Percentiles rank a stretch among this genome's conserved stretches.
Evolutionary conservation across 345 rosid genomes (phyloP).

Genomic region (Camelina laxa): DNA sequence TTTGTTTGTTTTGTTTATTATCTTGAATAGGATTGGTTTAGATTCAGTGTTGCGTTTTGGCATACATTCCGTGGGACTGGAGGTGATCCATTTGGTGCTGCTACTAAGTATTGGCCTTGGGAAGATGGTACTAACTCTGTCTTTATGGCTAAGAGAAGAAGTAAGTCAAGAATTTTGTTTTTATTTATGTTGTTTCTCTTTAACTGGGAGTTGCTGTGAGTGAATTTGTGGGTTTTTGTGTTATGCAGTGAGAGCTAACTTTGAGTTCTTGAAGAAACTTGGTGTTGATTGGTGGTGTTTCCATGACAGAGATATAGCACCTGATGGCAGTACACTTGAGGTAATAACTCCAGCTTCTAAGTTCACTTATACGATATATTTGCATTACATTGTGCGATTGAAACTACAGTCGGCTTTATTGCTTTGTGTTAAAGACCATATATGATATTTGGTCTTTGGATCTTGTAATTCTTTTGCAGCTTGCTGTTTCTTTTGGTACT

Average conservation of each 20-base stretch:
- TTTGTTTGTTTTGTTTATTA: background rate
- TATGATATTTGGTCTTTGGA: background rate
- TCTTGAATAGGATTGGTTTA: slow-evolving; percentile 77
- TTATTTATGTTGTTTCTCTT: slow-evolving; percentile 1
- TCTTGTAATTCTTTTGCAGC: background rate
- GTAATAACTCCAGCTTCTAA: slow-evolving; percentile 41
- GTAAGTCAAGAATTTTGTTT: slow-evolving; percentile 50
- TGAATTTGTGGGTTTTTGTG: slow-evolving; percentile 11
- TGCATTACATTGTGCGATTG: background rate
- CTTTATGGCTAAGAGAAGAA: slow-evolving; percentile 96
- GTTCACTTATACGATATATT: background rate
- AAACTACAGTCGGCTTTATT: background rate
- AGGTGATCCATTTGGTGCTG: slow-evolving; percentile 86
- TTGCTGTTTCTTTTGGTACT: slow-evolving; percentile 5
- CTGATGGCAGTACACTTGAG: slow-evolving; percentile 78
- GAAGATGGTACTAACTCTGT: slow-evolving; percentile 95
- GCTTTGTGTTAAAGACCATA: background rate
- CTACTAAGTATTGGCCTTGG: slow-evolving; percentile 96
- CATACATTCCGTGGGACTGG: slow-evolving; percentile 96
- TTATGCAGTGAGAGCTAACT: slow-evolving; percentile 91
- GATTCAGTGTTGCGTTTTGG: slow-evolving; percentile 99
- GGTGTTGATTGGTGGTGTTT: slow-evolving; percentile 97
- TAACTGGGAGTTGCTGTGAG: background rate
- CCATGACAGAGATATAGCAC: slow-evolving; percentile 97
- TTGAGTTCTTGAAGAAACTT: slow-evolving; percentile 89